Evolutionary conservation across 2,329 filamentous ascomycete species (phyloP).

Genomic region (Fusarium buharicum): DNA sequence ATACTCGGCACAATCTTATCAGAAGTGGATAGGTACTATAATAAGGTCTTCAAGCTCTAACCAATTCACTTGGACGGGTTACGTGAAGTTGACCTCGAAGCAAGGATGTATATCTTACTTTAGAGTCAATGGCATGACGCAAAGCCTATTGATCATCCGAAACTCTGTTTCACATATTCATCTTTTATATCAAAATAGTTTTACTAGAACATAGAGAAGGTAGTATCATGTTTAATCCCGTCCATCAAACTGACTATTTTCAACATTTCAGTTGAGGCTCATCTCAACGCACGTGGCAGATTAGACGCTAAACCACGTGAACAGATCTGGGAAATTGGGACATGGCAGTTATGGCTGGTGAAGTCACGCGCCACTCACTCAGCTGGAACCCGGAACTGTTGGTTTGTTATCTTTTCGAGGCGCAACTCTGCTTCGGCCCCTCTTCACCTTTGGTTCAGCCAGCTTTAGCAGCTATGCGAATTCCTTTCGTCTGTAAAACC

Average conservation of each 20-base stretch:
- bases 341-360: conserved; percentile 22
- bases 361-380: conserved; percentile 10
- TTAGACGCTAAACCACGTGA: conserved; percentile 11
- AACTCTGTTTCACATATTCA: too few relatives aligned
- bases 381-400: not conserved
- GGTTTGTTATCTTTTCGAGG: conserved; percentile 1
- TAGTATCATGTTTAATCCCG: not conserved
- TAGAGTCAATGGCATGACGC: too few relatives aligned
- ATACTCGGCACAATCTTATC: too few relatives aligned
- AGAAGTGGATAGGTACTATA: too few relatives aligned
- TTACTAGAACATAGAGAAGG: too few relatives aligned
- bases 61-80: too few relatives aligned
- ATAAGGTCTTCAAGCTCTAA: too few relatives aligned
- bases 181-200: too few relatives aligned
- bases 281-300: conserved; percentile 24
- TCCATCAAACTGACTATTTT: not conserved
- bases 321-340: conserved; percentile 8
- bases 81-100: too few relatives aligned
- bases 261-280: not conserved
- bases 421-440: not conserved
- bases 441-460: not conserved
- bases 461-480: not conserved
- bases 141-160: too few relatives aligned
- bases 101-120: too few relatives aligned
- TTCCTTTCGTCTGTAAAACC: not conserved